Evolutionary conservation across 495 filamentous ascomycete species (phyloP), one percentile per base, ranked within the genome.

Genomic region (Xeromyces bisporus): DNA sequence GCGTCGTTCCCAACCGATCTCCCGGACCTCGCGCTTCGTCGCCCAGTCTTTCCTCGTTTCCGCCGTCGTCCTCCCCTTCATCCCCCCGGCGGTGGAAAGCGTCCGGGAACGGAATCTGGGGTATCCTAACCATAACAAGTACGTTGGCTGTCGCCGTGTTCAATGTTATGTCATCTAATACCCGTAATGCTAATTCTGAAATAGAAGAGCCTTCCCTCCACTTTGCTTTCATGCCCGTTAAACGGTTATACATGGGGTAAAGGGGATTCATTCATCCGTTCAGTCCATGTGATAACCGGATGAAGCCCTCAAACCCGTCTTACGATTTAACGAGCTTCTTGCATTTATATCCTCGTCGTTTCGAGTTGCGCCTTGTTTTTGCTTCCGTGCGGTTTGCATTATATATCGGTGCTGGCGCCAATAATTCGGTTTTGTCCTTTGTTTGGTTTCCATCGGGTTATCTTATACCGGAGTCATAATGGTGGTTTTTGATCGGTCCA

Each of bases 151-250:
- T 16, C 20, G 5, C n/a, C n/a, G n/a, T n/a, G n/a, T n/a, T n/a
- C n/a, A n/a, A n/a, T n/a, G 21, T 10, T 10, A 23, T 33, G 8
- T 11, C 14, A 26, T 18, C 14, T 17, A 20, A 16, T 31, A 37
- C 20, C 31, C 6, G 20, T 12, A n/a, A 7, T 14, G 8, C 16
- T 1, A 13, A 12, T 23, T 8, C 17, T 12, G 8, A 11, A 11
- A 10, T 23, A 15, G 18, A 14, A 21, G 20, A 9, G 5, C 20
- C 20, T 9, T 21, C 16, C 59, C 59, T 29, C 58, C 58, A 15
- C 59, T 63, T 11, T 63, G 59, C 41, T 63, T 61, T 43, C 59
- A 63, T 37, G 53, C 59, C 15, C 53, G 59, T 28, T 63, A 57
- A 28, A 23, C 14, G 28, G 20, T 9, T 15, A 31, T 31, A 25